Conservation (phyloP, 73 alveolate species). For the Chromera velia region DNA sequence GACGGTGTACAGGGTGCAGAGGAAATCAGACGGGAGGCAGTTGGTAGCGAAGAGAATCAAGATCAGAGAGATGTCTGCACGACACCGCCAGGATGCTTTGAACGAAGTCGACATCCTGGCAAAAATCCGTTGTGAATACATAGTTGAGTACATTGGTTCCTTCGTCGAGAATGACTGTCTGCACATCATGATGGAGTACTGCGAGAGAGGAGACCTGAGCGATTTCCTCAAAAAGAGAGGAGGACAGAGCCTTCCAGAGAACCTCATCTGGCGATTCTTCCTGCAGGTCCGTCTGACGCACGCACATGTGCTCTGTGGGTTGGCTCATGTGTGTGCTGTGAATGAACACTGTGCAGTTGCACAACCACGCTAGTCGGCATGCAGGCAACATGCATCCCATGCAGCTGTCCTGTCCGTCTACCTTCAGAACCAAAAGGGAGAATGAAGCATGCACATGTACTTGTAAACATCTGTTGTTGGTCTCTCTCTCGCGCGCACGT, state of each 20-base stretch:
- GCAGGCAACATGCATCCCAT: no score
- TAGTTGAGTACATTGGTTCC: conserved; percentile 39
- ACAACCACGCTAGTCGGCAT: no score
- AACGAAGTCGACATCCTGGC: conserved; percentile 25
- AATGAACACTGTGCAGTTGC: background rate
- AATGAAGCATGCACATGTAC: no score
- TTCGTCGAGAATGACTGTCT: conserved; percentile 14
- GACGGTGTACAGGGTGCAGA: background rate
- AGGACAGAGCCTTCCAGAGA: background rate
- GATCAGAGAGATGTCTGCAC: no score
- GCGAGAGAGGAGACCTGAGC: conserved; percentile 82
- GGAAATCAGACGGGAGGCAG: background rate
- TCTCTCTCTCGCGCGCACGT: no score
- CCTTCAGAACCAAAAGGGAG: no score
- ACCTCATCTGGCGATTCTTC: no score
- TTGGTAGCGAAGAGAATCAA: conserved; percentile 14
- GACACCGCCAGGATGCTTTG: no score
- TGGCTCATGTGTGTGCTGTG: background rate
- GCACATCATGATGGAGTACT: conserved; percentile 60
- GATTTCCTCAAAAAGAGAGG: background rate
- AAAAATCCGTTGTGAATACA: conserved; percentile 18
- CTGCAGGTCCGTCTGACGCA: background rate
- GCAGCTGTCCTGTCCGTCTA: no score
- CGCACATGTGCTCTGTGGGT: background rate
- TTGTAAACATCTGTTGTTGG: no score